Evolutionary conservation across 768 basidiomycete species (phyloP), one percentile per base, ranked within the genome.

Genomic region (Ramaria rubella): DNA sequence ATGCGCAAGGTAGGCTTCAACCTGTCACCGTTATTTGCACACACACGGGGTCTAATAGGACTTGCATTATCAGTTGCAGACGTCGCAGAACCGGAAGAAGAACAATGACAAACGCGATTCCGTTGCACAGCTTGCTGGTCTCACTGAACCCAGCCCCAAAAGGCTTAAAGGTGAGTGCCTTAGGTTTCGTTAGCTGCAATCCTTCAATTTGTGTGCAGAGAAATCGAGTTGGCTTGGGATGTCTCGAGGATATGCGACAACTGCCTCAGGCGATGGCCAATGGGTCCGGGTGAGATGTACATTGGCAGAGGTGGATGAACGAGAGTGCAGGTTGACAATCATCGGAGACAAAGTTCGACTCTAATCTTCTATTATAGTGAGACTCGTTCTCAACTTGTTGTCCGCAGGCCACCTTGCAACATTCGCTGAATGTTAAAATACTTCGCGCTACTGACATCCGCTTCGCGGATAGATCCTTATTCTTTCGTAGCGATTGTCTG

Each of bases 381-480:
- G 27, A 33, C 34, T 9, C 6, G 8, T 24, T 31, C 11, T 26
- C 27, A 30, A 52, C 43, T 8, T 24, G 51, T 49, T 19, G 43
- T 19, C 33, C 61, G 27, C 68, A 91, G 86, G 85, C 87, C 70
- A 79, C 80, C 24, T 69, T 90, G 36, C 87, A 83, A 65, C 85
- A 87, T 65, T 86, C 86, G 8, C 73, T 90, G 53, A 81, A 82
- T 65, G 73, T 89, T 55, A 85, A 91, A 65, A 72, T 84, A 45
- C 75, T 91, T 48, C 77, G 82, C 59, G 85, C 90, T 63, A 88
- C 88, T 29, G 90, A 93, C 66, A 84, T 94, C 59, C 82, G 87
- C n/a, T 75, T 75, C 33, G 79, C 81, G 27, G 87, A 94, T 65
- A 77, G 75, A 50, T 91, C 90, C 0, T 67, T 93, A 6, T 89